Evolutionary conservation across 139 green algal species (phyloP).

Genomic region (Coelastrella sp.): DNA sequence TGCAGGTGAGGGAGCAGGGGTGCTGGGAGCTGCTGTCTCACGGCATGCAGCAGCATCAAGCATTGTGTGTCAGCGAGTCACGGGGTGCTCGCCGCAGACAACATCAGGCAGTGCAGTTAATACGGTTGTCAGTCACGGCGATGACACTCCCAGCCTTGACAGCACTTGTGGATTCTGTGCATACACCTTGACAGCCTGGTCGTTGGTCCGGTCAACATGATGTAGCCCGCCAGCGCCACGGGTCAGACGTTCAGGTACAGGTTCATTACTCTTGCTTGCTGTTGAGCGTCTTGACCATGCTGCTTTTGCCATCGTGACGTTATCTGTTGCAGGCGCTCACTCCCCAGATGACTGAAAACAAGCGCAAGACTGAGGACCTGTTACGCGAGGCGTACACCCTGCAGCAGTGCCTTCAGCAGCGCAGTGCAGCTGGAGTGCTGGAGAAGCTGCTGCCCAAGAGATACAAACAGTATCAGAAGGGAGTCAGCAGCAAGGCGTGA

Average conservation of each 20-base stretch:
- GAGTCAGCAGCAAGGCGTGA: conserved; percentile 59
- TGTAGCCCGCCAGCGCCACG: no score
- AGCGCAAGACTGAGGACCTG: conserved; percentile 80
- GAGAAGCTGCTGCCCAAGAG: conserved; percentile 89
- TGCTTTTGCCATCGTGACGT: neutral
- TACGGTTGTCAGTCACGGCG: no score
- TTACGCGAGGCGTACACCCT: conserved; percentile 75
- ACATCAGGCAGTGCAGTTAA: neutral
- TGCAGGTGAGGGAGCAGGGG: conserved; percentile 57
- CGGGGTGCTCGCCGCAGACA: neutral
- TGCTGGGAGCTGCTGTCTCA: no score
- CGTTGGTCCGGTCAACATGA: no score
- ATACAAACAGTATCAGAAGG: conserved; percentile 90
- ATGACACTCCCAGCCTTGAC: no score
- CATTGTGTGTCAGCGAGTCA: neutral
- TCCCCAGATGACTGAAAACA: conserved; percentile 89
- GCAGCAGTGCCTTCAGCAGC: conserved; percentile 54
- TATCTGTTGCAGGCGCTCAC: conserved; percentile 60
- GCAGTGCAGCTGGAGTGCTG: conserved; percentile 59
- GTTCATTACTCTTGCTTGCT: no score
- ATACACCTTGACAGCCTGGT: no score
- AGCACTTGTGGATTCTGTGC: no score
- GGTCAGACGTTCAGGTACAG: no score
- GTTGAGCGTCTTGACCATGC: no score
- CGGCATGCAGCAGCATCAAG: neutral